Base-by-base conservation (phyloP, 306 rosid species). In the Castanospermum australe region DNA sequence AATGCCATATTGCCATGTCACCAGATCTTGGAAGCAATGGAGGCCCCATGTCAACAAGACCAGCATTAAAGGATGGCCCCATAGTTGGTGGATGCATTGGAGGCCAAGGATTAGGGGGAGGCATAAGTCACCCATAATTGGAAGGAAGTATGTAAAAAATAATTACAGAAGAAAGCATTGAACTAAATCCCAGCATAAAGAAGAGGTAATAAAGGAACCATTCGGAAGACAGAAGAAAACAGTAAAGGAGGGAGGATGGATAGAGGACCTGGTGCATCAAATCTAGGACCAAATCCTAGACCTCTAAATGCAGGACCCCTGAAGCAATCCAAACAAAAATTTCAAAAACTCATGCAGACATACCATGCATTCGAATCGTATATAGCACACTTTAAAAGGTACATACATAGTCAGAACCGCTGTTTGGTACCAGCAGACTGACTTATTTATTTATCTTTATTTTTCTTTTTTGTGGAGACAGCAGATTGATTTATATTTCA, bases 271-370 rank as follows among this genome's bases (percentile, higher is more conserved):
- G 91, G 91, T 73, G 87, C 77, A 81, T 92, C 97, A 87, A 87
- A 88, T 66, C 89, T 90, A 84, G 98, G 91, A 75, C 92, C 93
- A 77, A 84, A 83, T 59, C 95, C 93, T 20, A 95, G 89, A 81
- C 92, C 88, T 52, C 94, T 97, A 78, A 87, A 82, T 52, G 92
- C 83, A 59, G 90, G 76, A 80, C 89, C 87, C 91, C 94, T 87
- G 83, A 41, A 84, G 56, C 38, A 85, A 84, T 67, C 42, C 66
- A 74, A 80, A 69, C n/a, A 8, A 88, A 25, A 69, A 51, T 15
- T 59, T 66, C 18, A 36, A 71, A 79, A 80, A 44, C 42, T 13
- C 17, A 54, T 18, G 18, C 42, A 42, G 44, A 61, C 50, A 52
- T 35, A 50, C 38, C 28, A 74, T 52, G 42, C 65, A 75, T 52